These are phyloP conservation scores for Brettanomyces naardenensis DNA, from an alignment of 805 yeast genomes.

Conservation along the genomic window DNA sequence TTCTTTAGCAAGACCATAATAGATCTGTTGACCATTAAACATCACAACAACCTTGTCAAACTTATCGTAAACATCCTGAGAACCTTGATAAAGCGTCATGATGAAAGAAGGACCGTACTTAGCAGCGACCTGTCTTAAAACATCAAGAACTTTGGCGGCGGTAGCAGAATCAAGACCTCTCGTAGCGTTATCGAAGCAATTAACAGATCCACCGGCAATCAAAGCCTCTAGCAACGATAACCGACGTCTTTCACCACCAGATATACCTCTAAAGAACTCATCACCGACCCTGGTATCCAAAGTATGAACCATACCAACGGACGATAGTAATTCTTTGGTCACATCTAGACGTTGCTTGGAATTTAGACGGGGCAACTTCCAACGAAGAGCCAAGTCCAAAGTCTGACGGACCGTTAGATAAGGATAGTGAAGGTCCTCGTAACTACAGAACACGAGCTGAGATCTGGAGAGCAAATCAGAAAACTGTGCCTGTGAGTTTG, in stretches of 20 bases:
- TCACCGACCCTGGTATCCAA: slow-evolving; percentile 38
- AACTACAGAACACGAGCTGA: slow-evolving; percentile 42
- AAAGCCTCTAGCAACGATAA: slow-evolving; percentile 77
- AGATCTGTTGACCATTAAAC: slow-evolving; percentile 55
- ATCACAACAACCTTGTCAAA: slow-evolving; percentile 58
- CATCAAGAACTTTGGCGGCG: slow-evolving; percentile 65
- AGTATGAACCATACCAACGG: slow-evolving; percentile 54
- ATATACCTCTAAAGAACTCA: slow-evolving; percentile 50
- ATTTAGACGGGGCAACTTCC: slow-evolving; percentile 51
- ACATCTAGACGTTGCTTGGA: slow-evolving; percentile 26
- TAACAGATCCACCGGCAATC: slow-evolving; percentile 54
- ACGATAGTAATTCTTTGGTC: slow-evolving; percentile 31
- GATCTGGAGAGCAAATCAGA: background rate
- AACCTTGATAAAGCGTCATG: slow-evolving; percentile 38
- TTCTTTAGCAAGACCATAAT: slow-evolving; percentile 47
- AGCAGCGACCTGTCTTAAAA: slow-evolving; percentile 37
- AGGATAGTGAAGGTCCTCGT: slow-evolving; percentile 51
- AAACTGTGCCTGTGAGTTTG: background rate
- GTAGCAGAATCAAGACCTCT: slow-evolving; percentile 83
- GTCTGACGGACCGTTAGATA: slow-evolving; percentile 49
- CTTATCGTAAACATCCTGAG: slow-evolving; percentile 54
- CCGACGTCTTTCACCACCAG: slow-evolving; percentile 84
- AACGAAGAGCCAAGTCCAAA: slow-evolving; percentile 44
- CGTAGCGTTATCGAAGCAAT: slow-evolving; percentile 78
- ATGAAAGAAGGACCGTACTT: slow-evolving; percentile 10